A percentile compares a stretch with the other conserved stretches of the same genome.
Evolutionary conservation across 2,329 filamentous ascomycete genomes (phyloP).

Genomic region (Beauveria australis): DNA sequence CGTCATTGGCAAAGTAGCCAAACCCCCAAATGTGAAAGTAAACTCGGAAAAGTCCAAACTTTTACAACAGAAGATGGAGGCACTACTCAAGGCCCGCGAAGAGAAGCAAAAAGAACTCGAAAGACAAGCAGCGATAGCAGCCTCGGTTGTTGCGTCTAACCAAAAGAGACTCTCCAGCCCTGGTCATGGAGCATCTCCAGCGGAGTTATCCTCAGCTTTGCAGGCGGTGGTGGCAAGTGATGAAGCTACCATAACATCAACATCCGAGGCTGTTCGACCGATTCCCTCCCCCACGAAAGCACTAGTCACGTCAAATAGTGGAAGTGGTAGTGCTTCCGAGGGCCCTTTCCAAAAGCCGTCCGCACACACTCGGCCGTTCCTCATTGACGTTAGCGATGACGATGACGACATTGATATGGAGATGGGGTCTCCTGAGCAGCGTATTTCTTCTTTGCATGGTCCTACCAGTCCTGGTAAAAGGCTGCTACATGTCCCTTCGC

Average conservation of each 20-base stretch:
- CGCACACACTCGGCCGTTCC: slow-evolving; percentile 54
- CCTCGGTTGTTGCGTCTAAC: background rate
- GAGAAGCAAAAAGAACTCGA: slow-evolving; percentile 22
- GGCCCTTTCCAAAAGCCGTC: slow-evolving; percentile 51
- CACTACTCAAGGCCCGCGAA: slow-evolving; percentile 53
- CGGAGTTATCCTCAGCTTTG: background rate
- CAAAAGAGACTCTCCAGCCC: background rate
- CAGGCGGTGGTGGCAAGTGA: background rate
- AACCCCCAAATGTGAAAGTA: slow-evolving; percentile 33
- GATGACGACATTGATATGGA: slow-evolving; percentile 62
- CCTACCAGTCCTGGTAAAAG: slow-evolving; percentile 24
- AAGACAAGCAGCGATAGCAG: slow-evolving; percentile 1
- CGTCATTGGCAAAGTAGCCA: slow-evolving; percentile 11
- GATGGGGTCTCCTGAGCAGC: slow-evolving; percentile 46
- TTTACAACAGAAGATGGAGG: slow-evolving; percentile 70
- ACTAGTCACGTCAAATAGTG: background rate
- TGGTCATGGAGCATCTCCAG: background rate
- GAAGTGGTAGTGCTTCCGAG: slow-evolving; percentile 40
- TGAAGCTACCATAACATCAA: background rate
- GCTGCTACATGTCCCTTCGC: slow-evolving; percentile 30
- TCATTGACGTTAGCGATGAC: slow-evolving; percentile 79
- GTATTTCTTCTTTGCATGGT: slow-evolving; percentile 26
- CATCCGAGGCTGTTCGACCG: background rate
- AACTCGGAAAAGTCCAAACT: slow-evolving; percentile 63
- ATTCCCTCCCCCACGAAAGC: background rate